Conservation (phyloP, 2,329 filamentous ascomycete species). For the Fusarium albidum region DNA sequence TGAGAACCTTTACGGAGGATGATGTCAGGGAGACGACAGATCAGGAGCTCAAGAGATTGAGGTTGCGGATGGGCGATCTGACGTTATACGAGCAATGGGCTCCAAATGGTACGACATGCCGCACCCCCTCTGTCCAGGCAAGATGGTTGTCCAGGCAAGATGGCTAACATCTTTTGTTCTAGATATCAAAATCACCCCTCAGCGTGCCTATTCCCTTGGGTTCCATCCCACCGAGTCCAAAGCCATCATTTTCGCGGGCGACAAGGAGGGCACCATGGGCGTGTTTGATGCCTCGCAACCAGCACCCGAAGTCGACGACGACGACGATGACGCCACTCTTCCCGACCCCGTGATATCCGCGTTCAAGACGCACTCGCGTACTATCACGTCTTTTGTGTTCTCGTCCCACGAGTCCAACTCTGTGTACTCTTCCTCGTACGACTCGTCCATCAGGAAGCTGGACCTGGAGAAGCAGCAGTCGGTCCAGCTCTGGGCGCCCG, state of each 20-base stretch:
- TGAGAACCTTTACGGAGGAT: conserved; percentile 85
- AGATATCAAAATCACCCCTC: conserved; percentile 92
- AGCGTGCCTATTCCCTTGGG: conserved; percentile 84
- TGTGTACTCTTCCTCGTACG: conserved; percentile 88
- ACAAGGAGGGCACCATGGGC: conserved; percentile 91
- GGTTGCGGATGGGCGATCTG: conserved; percentile 79
- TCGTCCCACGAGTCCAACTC: conserved; percentile 75
- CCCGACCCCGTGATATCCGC: conserved; percentile 83
- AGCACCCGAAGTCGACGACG: conserved; percentile 65
- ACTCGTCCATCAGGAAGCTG: conserved; percentile 87
- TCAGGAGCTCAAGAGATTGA: conserved; percentile 74
- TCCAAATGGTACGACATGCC: conserved; percentile 70
- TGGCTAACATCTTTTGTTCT: neutral
- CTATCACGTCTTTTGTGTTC: conserved; percentile 86
- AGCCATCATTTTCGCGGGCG: conserved; percentile 88
- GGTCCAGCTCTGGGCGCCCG: conserved; percentile 81
- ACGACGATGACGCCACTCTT: conserved; percentile 72
- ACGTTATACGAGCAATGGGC: conserved; percentile 84
- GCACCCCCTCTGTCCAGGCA: no score
- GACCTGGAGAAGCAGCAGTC: conserved; percentile 84
- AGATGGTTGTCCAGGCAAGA: neutral
- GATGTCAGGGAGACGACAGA: conserved; percentile 83
- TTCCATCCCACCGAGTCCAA: conserved; percentile 91
- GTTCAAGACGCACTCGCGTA: conserved; percentile 88
- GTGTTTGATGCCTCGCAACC: conserved; percentile 88